Base-by-base conservation (phyloP, 306 rosid species). In the Rosa chinensis region DNA sequence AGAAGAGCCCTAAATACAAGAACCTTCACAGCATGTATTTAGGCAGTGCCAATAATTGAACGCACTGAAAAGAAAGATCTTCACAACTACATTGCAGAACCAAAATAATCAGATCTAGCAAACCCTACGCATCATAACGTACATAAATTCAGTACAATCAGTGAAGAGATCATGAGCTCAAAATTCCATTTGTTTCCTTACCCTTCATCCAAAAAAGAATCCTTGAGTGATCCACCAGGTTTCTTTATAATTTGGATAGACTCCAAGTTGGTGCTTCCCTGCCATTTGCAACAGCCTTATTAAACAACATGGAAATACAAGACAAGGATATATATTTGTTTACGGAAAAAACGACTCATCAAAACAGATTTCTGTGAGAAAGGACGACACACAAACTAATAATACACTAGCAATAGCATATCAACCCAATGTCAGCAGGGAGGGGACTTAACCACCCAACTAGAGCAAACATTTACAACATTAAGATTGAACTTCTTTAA, bases 181-280 rank as follows among this genome's bases (percentile, higher is more conserved):
- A 55, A 48, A 82, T 20, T 18, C 32, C 73, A 82, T 71, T 10
- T 74, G 44, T 67, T 11, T 10, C 61, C 89, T 14, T 78, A 93
- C 99, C 99, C 99, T 89, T 95, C 98, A 79, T 95, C 99, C 75
- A 93, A 84, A 84, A 95, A 93, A 20, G 99, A 93, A 73, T 95
- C 98, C 81, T 39, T 93, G 3, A 95, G 74, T 4, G 99, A 93
- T 76, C 99, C 99, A 50, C 99, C 97, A 17, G 98, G 98, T 85
- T 95, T 95, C 93, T 93, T 95, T 83, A 95, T 91, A 76, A 93
- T 93, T 85, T 93, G 98, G 75, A 95, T 91, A 21, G 99, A 68
- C 86, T 95, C 98, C 74, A 95, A 89, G 87, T 95, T 95, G 77
- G 99, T 95, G 86, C 98, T 95, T 20, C 99, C 98, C 98, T 95